These are phyloP conservation scores for Coniochaeta sp. DNA, from an alignment of 2,329 filamentous ascomycete genomes.

Conservation along the genomic window DNA sequence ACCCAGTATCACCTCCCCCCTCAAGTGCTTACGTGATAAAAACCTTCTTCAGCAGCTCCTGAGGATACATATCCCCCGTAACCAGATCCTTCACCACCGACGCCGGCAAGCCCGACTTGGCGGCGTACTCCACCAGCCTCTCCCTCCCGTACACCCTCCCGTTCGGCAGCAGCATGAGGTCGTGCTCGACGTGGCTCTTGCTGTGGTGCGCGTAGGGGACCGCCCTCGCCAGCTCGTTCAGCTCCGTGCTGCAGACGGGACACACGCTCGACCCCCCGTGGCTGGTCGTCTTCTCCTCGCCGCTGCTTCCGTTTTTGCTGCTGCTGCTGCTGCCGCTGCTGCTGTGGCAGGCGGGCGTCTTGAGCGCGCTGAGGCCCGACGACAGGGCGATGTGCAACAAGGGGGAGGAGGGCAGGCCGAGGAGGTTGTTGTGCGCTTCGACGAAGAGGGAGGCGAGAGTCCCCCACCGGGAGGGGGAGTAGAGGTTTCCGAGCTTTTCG, in stretches of 20 bases:
- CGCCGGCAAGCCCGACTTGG: constrained; percentile 64
- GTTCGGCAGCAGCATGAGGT: constrained; percentile 82
- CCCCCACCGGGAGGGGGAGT: constrained; percentile 65
- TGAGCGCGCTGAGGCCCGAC: constrained; percentile 87
- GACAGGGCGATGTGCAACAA: constrained; percentile 86
- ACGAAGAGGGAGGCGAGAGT: constrained; percentile 76
- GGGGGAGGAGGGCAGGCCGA: constrained; percentile 73
- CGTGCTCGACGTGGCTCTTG: constrained; percentile 85
- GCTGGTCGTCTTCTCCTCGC: too few species aligned
- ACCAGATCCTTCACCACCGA: constrained; percentile 71
- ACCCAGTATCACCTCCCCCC: too few species aligned
- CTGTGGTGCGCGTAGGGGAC: constrained; percentile 95
- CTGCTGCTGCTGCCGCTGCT: constrained; percentile 14
- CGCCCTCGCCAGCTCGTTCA: constrained; percentile 81
- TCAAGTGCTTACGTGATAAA: constrained; percentile 81
- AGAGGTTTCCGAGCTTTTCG: constrained; percentile 59
- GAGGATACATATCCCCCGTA: constrained; percentile 60
- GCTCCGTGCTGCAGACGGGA: constrained; percentile 90
- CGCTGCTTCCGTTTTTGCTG: too few species aligned
- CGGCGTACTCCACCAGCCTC: constrained; percentile 66
- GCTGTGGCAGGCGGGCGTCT: constrained; percentile 83
- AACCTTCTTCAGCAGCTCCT: constrained; percentile 69
- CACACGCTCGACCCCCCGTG: constrained; percentile 47
- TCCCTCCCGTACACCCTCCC: constrained; percentile 76
- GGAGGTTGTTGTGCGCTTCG: constrained; percentile 76